Conservation (phyloP, 257 asterid species). For the Ehretia macrophylla region DNA sequence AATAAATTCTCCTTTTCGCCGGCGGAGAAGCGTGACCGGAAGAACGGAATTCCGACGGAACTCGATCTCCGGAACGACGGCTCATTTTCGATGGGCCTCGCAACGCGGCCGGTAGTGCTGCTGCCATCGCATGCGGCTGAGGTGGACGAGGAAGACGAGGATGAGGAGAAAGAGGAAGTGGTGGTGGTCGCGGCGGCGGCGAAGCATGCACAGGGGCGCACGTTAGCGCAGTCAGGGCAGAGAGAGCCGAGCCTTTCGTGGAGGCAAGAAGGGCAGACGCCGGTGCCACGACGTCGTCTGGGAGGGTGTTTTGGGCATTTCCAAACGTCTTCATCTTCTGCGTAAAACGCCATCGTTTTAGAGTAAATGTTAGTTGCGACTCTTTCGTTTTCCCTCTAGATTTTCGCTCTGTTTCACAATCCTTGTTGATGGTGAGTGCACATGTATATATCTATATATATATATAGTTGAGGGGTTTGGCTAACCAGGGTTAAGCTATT, state of each 20-base stretch:
- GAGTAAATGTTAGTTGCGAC: not conserved
- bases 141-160: constrained; percentile 23
- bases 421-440: not conserved
- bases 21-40: constrained; percentile 29
- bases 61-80: constrained; percentile 61
- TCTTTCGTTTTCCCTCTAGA: not conserved
- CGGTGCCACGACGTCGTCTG: constrained; percentile 43
- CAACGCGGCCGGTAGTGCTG: constrained; percentile 19
- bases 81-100: constrained; percentile 33
- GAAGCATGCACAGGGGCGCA: constrained; percentile 71
- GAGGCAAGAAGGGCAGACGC: constrained; percentile 78
- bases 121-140: constrained; percentile 21
- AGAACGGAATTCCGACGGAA: constrained; percentile 67
- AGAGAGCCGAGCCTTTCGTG: constrained; percentile 69
- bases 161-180: constrained; percentile 45
- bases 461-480: constrained; percentile 7
- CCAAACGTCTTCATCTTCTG: constrained; percentile 63
- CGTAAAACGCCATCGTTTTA: constrained; percentile 37
- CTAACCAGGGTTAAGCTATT: not conserved
- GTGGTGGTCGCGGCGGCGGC: constrained; percentile 31
- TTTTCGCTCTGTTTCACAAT: not conserved
- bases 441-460: not conserved
- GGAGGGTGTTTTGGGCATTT: constrained; percentile 83
- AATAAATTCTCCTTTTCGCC: not conserved
- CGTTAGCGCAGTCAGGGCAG: constrained; percentile 63